phyloP scores from a whole-genome alignment of 139 green algal genomes.

The Trebouxia sp. region DNA sequence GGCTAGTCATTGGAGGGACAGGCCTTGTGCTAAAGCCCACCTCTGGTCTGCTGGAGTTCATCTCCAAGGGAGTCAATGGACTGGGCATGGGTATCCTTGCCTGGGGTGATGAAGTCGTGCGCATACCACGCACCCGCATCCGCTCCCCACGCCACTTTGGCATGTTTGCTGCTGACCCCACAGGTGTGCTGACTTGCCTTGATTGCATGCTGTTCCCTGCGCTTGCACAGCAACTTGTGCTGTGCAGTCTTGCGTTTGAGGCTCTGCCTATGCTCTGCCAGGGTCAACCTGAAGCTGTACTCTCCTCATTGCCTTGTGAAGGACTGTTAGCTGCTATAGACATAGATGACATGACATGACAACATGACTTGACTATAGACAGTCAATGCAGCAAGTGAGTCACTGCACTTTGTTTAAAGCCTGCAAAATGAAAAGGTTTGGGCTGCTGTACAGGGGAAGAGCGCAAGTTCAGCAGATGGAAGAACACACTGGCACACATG shows the following conservation, averaged over 20 bases:
- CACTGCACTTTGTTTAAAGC: too few relatives aligned
- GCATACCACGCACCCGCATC: slow-evolving; percentile 24
- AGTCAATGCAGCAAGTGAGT: too few relatives aligned
- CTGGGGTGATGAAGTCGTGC: slow-evolving; percentile 31
- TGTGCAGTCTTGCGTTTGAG: too few relatives aligned
- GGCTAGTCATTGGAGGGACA: slow-evolving; percentile 31
- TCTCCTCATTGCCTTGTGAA: too few relatives aligned
- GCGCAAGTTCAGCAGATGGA: slow-evolving; percentile 25
- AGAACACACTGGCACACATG: slow-evolving; percentile 22
- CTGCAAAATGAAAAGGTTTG: too few relatives aligned
- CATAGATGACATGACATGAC: too few relatives aligned
- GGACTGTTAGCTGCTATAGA: too few relatives aligned
- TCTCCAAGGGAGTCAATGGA: slow-evolving; percentile 41
- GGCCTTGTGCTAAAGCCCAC: slow-evolving; percentile 59
- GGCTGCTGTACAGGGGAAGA: background rate
- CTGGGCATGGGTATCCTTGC: slow-evolving; percentile 11
- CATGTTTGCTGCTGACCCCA: slow-evolving; percentile 2
- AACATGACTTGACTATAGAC: too few relatives aligned
- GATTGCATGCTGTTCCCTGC: background rate
- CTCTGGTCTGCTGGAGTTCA: slow-evolving; percentile 50
- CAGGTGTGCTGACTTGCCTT: slow-evolving; percentile 1
- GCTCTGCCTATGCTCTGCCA: too few relatives aligned
- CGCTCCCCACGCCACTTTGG: slow-evolving; percentile 40
- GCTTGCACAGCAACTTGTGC: too few relatives aligned
- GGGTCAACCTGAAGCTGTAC: too few relatives aligned